Evolutionary conservation across 140 eudicot species (phyloP).

Genomic region (Oenanthe javanica): DNA sequence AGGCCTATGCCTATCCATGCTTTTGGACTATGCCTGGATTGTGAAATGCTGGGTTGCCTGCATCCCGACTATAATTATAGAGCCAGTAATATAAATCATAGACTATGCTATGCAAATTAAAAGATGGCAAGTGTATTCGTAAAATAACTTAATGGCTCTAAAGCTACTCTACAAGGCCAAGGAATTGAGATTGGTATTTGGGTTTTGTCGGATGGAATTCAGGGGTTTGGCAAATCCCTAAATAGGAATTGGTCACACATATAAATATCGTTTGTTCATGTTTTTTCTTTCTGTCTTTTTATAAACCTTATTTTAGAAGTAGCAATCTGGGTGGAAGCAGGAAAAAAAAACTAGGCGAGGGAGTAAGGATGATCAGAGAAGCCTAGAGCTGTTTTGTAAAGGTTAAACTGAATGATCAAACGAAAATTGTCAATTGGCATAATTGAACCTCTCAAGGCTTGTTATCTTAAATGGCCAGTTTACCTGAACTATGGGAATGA

Average conservation of each 20-base stretch:
- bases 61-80: background rate
- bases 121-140: background rate
- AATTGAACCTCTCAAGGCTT: background rate
- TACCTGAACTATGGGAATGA: background rate
- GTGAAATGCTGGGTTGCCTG: background rate
- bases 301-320: background rate
- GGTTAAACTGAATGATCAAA: background rate
- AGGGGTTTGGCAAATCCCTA: background rate
- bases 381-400: background rate
- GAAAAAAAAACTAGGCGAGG: background rate
- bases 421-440: too few relatives aligned
- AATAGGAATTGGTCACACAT: background rate
- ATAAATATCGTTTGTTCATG: background rate
- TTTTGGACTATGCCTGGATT: background rate
- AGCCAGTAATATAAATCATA: background rate
- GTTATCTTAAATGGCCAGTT: background rate
- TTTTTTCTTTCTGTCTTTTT: background rate
- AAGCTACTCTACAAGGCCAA: background rate
- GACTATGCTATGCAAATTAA: conserved; percentile 2
- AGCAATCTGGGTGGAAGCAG: background rate
- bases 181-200: background rate
- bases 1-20: background rate
- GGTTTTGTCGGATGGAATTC: background rate
- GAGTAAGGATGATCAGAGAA: background rate
- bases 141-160: background rate